A percentile compares a stretch with the other conserved stretches of the same genome.
Conservation (phyloP, 2,329 filamentous ascomycete genomes). For the Lachnellula hyalina region DNA sequence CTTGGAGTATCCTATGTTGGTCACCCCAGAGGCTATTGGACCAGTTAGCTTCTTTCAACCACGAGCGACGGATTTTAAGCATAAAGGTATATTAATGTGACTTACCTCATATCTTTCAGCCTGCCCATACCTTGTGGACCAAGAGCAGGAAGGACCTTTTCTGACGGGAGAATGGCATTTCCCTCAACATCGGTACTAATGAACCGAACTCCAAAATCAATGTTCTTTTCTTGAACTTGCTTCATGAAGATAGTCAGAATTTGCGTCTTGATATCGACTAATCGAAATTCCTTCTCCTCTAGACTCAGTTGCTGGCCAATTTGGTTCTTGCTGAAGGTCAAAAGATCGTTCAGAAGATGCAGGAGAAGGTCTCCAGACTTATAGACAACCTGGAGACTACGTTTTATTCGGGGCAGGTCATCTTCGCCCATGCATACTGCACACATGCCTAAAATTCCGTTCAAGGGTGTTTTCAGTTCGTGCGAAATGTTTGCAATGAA, state of each 20-base stretch:
- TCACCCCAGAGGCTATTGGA: constrained; percentile 70
- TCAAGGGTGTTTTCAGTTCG: constrained; percentile 88
- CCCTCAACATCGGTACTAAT: constrained; percentile 44
- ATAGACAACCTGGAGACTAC: constrained; percentile 82
- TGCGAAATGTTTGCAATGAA: constrained; percentile 93
- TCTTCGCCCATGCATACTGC: constrained; percentile 91
- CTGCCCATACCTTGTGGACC: constrained; percentile 62
- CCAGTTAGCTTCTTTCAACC: not conserved
- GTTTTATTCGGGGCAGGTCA: constrained; percentile 69
- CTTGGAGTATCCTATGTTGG: constrained; percentile 81
- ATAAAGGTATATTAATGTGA: not conserved
- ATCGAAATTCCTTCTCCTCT: constrained; percentile 77
- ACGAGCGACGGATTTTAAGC: not conserved
- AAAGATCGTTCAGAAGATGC: constrained; percentile 79
- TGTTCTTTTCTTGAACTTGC: constrained; percentile 74
- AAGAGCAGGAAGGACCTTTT: constrained; percentile 46
- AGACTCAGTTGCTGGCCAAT: constrained; percentile 78
- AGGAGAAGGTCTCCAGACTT: constrained; percentile 80
- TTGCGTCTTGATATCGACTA: constrained; percentile 81
- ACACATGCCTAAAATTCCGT: constrained; percentile 92
- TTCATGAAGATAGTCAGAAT: constrained; percentile 84
- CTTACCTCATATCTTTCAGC: constrained; percentile 66
- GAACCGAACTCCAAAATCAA: constrained; percentile 68
- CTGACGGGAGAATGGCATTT: constrained; percentile 15
- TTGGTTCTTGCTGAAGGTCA: constrained; percentile 94